Conservation (phyloP, 768 basidiomycete species). For the Russula sp. region DNA sequence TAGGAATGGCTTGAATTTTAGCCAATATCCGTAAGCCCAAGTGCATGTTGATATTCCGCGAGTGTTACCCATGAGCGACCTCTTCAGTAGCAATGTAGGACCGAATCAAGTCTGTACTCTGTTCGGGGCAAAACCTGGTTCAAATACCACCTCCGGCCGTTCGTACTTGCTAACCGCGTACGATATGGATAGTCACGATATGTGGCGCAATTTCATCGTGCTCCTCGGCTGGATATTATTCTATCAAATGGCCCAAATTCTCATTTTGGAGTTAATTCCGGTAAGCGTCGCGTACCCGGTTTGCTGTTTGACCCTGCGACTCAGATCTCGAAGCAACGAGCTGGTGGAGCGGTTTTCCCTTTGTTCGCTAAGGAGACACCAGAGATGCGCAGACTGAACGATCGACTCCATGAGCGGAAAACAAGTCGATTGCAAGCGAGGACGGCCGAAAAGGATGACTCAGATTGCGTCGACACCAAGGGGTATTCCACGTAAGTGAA, state of each 20-base stretch:
- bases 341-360: conserved; percentile 27
- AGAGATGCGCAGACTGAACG: conserved; percentile 49
- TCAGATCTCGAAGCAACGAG: conserved; percentile 5
- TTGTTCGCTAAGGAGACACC: conserved; percentile 54
- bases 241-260: conserved; percentile 63
- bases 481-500: conserved; percentile 1
- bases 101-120: conserved; percentile 75
- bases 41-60: conserved; percentile 13
- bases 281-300: conserved; percentile 31
- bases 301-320: background rate
- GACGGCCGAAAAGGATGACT: conserved; percentile 3
- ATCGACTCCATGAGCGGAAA: conserved; percentile 46
- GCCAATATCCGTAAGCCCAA: conserved; percentile 52
- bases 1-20: conserved; percentile 47
- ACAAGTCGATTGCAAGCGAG: conserved; percentile 27
- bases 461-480: background rate
- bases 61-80: background rate
- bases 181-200: conserved; percentile 39
- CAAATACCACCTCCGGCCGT: conserved; percentile 45
- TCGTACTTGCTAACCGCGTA: conserved; percentile 56
- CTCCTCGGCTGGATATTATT: conserved; percentile 61
- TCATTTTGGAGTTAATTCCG: conserved; percentile 58
- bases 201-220: conserved; percentile 69
- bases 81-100: conserved; percentile 36
- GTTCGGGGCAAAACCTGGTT: conserved; percentile 55